phyloP scores from a whole-genome alignment of 176 grass and related monocot genomes.

The Lolium rigidum region DNA sequence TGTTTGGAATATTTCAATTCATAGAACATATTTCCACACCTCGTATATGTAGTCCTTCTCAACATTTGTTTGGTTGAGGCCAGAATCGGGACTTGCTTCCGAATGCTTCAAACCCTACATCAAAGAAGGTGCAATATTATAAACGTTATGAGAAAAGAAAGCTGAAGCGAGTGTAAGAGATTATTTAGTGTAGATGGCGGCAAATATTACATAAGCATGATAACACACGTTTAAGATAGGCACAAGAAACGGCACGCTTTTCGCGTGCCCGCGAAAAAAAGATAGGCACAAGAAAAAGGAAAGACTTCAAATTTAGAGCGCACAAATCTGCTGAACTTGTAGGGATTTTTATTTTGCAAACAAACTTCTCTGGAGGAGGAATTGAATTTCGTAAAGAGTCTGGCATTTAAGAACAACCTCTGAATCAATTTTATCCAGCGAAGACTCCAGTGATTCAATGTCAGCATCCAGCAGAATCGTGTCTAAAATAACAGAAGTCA shows the following conservation, averaged over 20 bases:
- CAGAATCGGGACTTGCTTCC: constrained; percentile 38
- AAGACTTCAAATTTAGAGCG: not conserved
- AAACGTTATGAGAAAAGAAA: constrained; percentile 28
- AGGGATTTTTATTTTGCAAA: not conserved
- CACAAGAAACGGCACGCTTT: no score
- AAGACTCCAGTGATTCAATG: constrained; percentile 62
- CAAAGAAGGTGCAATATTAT: constrained; percentile 19
- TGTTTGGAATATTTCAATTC: not conserved
- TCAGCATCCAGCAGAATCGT: constrained; percentile 57
- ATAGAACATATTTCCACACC: constrained; percentile 43
- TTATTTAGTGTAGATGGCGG: constrained; percentile 5
- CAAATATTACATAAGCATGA: constrained; percentile 30
- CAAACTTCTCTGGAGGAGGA: not conserved
- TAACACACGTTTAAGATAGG: not conserved
- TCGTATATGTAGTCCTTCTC: constrained; percentile 53
- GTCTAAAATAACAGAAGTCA: constrained; percentile 47
- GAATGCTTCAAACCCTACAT: constrained; percentile 41
- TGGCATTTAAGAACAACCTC: constrained; percentile 47
- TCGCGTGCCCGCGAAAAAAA: no score
- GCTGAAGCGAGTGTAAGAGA: not conserved
- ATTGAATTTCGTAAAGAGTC: not conserved
- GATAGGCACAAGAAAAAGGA: not conserved
- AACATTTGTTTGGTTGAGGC: constrained; percentile 25
- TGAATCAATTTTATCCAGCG: constrained; percentile 49
- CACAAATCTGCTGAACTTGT: not conserved